Evolutionary conservation across 1,284 basidiomycete genomes (phyloP).

Genomic region (Heterobasidion occidentale): DNA sequence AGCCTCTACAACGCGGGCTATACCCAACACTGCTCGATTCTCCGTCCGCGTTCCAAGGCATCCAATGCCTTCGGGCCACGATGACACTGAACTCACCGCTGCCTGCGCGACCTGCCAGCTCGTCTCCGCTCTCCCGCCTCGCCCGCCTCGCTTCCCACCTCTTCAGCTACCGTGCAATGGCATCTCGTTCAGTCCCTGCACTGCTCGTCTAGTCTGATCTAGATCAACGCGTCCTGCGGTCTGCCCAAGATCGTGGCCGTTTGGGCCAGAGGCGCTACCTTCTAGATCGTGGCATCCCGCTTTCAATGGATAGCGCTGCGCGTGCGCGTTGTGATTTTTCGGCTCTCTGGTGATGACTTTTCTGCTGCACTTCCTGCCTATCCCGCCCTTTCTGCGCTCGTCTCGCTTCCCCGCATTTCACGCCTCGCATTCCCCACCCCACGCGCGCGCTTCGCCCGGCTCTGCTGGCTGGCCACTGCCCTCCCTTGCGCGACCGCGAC

Average conservation of each 20-base stretch:
- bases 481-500: constrained; percentile 43
- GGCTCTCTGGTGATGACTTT: not conserved
- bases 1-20: too few species aligned
- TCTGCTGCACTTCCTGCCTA: not conserved
- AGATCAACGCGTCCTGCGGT: constrained; percentile 47
- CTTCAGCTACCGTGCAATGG: constrained; percentile 14
- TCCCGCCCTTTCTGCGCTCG: too few species aligned
- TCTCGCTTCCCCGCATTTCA: not conserved
- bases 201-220: constrained; percentile 38
- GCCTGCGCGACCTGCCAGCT: too few species aligned
- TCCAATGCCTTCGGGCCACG: too few species aligned
- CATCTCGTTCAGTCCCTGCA: constrained; percentile 20
- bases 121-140: too few species aligned
- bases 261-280: constrained; percentile 42
- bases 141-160: too few species aligned
- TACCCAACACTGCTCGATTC: too few species aligned
- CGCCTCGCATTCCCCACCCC: constrained; percentile 9
- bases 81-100: too few species aligned
- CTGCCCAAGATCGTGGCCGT: constrained; percentile 49
- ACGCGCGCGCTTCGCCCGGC: constrained; percentile 35
- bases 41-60: too few species aligned
- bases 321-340: constrained; percentile 11
- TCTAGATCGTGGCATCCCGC: constrained; percentile 36
- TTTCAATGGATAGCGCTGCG: constrained; percentile 42
- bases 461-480: constrained; percentile 50